Base-by-base conservation (phyloP, 768 basidiomycete species). In the Suillus clintonianus region DNA sequence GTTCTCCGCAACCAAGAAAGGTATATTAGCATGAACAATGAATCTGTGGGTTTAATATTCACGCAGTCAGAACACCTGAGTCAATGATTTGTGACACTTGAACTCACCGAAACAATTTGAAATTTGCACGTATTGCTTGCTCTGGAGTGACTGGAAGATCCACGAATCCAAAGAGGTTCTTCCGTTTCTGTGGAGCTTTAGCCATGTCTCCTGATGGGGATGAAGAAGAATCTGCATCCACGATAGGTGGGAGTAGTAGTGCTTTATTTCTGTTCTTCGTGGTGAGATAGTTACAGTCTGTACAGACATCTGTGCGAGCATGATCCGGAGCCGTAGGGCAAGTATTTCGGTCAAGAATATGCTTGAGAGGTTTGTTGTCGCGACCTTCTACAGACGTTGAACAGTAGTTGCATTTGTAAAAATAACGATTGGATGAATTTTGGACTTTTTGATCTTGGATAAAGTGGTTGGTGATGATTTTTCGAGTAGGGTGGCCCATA, bases 21-120 rank as follows among this genome's bases (percentile, higher is more conserved):
- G 51, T 11, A 74, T 41, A 63, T 74, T 72, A 6, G 61, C 67
- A 53, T 76, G 72, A 50, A 74, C 62, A 36, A 74, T 53, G 24
- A 27, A n/a, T 58, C 62, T 64, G 36, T 27, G n/a, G 9, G 47
- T 53, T 62, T 53, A 37, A 55, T 43, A 41, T 62, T 53, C 15
- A 15, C 9, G 30, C 39, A 47, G 47, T 60, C 36, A 60, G 27
- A 5, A 59, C 24, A 41, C 54, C n/a, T n/a, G n/a, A 19, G 5
- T 27, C 19, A n/a, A 59, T 41, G 17, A 9, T 43, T 48, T 27
- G 13, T 48, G 22, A n/a, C 19, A 43, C 37, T n/a, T 39, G 37
- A 22, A 59, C 57, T 59, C 39, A 27, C 57, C 13, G 39, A 43
- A 59, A 59, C 43, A 59, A 17, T 59, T 59, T 59, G 57, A 59